Conservation (phyloP, 2,329 filamentous ascomycete genomes). For the Epichloe elymi region DNA sequence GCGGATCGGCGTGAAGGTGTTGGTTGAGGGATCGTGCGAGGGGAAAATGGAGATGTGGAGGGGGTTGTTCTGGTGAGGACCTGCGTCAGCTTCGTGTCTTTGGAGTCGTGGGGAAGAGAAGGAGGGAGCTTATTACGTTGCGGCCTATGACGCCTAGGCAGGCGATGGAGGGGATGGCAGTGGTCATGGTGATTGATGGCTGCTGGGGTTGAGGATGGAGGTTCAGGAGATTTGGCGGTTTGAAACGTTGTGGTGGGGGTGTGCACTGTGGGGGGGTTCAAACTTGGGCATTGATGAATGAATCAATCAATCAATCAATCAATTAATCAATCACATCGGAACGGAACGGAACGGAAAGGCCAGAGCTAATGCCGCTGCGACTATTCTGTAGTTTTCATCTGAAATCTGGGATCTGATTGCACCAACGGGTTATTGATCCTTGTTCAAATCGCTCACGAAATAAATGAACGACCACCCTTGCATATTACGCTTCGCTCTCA, state of each 20-base stretch:
- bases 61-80: slow-evolving; percentile 68
- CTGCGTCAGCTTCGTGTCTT: not conserved
- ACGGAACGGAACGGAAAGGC: no score
- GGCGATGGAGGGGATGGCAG: slow-evolving; percentile 66
- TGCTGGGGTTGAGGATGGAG: not conserved
- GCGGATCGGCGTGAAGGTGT: slow-evolving; percentile 43
- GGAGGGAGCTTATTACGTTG: slow-evolving; percentile 52
- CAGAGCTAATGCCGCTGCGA: no score
- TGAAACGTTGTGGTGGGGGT: not conserved
- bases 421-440: no score
- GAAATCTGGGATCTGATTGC: no score
- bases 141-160: slow-evolving; percentile 91
- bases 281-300: no score
- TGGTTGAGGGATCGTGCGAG: slow-evolving; percentile 46
- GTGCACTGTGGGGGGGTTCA: not conserved
- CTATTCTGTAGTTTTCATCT: no score
- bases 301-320: no score
- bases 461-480: not conserved
- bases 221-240: not conserved
- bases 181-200: slow-evolving; percentile 36
- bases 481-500: slow-evolving; percentile 4
- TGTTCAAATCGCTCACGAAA: no score
- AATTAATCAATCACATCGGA: no score
- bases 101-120: not conserved
- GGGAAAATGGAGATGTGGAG: slow-evolving; percentile 88